These are phyloP conservation scores for Pseudozyma sp. DNA, from an alignment of 1,284 basidiomycete species.

Conservation along the genomic window DNA sequence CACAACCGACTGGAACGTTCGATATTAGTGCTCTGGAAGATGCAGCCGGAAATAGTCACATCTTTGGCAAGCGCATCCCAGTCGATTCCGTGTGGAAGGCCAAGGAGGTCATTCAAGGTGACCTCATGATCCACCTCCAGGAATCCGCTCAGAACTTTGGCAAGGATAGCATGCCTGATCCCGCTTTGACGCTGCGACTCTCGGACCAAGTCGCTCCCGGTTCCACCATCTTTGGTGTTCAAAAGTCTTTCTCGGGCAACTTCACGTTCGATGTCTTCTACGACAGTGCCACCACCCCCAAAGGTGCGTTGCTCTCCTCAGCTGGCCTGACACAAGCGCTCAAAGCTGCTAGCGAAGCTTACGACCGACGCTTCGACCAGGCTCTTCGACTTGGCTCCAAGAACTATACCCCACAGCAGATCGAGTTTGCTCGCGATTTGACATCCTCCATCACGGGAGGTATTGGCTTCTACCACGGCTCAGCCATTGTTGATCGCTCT, in stretches of 20 bases:
- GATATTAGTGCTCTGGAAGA: conserved; percentile 76
- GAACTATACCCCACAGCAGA: conserved; percentile 71
- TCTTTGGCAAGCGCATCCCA: conserved; percentile 76
- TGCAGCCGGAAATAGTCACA: conserved; percentile 79
- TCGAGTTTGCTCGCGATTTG: conserved; percentile 83
- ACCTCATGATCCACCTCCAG: conserved; percentile 76
- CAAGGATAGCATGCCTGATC: conserved; percentile 75
- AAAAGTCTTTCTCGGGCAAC: conserved; percentile 82
- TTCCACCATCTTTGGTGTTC: conserved; percentile 85
- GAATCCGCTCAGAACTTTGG: conserved; percentile 75
- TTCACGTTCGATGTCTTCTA: conserved; percentile 89
- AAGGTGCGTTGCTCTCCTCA: conserved; percentile 75
- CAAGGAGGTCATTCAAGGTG: conserved; percentile 80
- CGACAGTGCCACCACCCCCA: conserved; percentile 77
- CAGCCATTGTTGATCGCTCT: conserved; percentile 83
- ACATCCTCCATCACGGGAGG: conserved; percentile 90
- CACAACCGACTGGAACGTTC: conserved; percentile 70
- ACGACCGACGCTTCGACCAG: conserved; percentile 77
- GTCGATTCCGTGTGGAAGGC: conserved; percentile 83
- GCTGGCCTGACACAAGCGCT: conserved; percentile 76
- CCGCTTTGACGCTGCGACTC: conserved; percentile 81
- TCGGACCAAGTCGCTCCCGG: conserved; percentile 78
- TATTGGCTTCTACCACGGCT: conserved; percentile 93
- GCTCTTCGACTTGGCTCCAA: conserved; percentile 76
- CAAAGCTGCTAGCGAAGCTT: conserved; percentile 76